Percentiles rank a stretch among this genome's conserved stretches.
These are phyloP conservation scores for Wickerhamiella nectarea DNA, from an alignment of 805 yeast genomes.

Conservation along the genomic window DNA sequence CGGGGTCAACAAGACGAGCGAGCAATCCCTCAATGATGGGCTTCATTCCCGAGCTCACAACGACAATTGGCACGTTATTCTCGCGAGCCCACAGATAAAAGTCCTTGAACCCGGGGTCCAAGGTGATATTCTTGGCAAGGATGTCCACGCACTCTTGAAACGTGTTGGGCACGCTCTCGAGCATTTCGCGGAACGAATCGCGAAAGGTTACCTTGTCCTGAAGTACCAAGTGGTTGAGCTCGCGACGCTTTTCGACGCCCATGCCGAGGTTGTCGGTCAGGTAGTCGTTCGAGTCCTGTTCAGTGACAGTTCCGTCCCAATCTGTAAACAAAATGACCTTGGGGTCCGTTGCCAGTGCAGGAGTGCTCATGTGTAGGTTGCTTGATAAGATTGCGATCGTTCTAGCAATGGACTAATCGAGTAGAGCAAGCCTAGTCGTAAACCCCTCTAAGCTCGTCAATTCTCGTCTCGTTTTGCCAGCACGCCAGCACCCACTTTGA, in stretches of 20 bases:
- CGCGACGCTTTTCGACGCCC: slow-evolving; percentile 54
- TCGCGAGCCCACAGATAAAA: slow-evolving; percentile 69
- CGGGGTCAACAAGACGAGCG: slow-evolving; percentile 59
- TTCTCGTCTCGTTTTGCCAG: slow-evolving; percentile 6
- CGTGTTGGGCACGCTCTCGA: slow-evolving; percentile 61
- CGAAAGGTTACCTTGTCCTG: slow-evolving; percentile 48
- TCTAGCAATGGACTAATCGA: too few species aligned
- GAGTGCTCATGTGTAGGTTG: slow-evolving; percentile 11
- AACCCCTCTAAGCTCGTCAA: slow-evolving; percentile 8
- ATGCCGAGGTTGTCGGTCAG: slow-evolving; percentile 82
- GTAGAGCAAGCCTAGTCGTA: too few species aligned
- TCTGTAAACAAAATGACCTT: slow-evolving; percentile 87
- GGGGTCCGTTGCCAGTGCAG: slow-evolving; percentile 26
- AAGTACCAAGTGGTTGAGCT: slow-evolving; percentile 58
- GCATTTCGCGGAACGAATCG: slow-evolving; percentile 75
- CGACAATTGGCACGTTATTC: slow-evolving; percentile 66
- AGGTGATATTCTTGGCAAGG: slow-evolving; percentile 47
- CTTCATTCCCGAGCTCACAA: slow-evolving; percentile 86
- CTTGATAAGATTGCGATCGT: too few species aligned
- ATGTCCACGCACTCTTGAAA: slow-evolving; percentile 67
- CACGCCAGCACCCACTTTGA: slow-evolving; percentile 2
- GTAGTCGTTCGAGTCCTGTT: slow-evolving; percentile 87
- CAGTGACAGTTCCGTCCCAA: slow-evolving; percentile 95
- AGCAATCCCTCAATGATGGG: slow-evolving; percentile 77
- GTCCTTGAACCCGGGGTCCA: slow-evolving; percentile 82